Evolutionary conservation across 2,329 filamentous ascomycete species (phyloP), one percentile per base, ranked within the genome.

Genomic region (Stylonectria norvegica): DNA sequence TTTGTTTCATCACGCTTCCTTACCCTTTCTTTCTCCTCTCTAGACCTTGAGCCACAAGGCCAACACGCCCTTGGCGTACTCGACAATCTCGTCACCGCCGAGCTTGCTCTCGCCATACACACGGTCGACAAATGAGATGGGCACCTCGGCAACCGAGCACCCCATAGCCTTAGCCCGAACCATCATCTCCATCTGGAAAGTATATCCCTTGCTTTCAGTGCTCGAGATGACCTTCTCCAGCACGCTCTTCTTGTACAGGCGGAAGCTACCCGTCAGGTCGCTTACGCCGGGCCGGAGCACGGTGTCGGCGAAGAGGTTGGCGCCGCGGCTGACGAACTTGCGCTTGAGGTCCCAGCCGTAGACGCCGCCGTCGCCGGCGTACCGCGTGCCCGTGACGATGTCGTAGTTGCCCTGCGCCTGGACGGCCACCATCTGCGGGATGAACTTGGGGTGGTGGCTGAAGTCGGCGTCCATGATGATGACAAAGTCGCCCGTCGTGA

Each of bases 391-490:
- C 2, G 91, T 97, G 33, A 98, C 90, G 56, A 98, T 98, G 62
- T 98, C 93, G 72, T 89, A 95, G 72, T 89, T 81, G 51, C 74
- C 83, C 46, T 64, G 66, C 65, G 81, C 78, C 68, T 97, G 93
- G 53, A 83, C 78, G 44, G 77, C 78, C 58, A 98, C 88, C 89
- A 98, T 97, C 62, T 84, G 76, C 38, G 90, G 83, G 68, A 98
- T 95, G 79, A 97, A 98, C 72, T 97, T 98, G 62, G 93, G 93
- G 75, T 98, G 93, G 73, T 98, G 93, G 57, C 82, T 89, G 78
- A 98, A 98, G 71, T 98, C 93, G 69, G 94, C 93, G 73, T 98
- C 93, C 93, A 98, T 98, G 78, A 98, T 98, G 75, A 98, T 88
- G 63, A 98, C 88, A 62, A 83, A 97, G 78, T 94, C 96, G 58